These are phyloP conservation scores for Sedum album DNA, from an alignment of 164 flowering plant species.

Conservation along the genomic window DNA sequence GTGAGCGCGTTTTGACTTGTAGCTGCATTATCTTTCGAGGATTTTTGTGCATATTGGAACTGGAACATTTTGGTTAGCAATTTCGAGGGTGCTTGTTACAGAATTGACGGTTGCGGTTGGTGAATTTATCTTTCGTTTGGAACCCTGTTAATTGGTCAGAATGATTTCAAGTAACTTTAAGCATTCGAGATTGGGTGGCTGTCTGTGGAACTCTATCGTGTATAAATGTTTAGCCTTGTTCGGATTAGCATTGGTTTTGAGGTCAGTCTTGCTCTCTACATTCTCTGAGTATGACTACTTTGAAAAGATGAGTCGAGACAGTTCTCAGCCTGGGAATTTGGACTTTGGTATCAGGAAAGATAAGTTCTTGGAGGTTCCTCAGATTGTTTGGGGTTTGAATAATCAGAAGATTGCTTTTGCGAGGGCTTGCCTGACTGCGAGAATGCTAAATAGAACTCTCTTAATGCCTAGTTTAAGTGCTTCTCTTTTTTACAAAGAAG, in stretches of 20 bases:
- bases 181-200: constrained; percentile 23
- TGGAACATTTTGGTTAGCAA: too few relatives aligned
- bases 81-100: too few relatives aligned
- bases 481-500: constrained; percentile 86
- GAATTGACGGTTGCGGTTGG: background rate
- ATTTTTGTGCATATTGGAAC: too few relatives aligned
- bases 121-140: too few relatives aligned
- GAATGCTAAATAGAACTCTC: constrained; percentile 69
- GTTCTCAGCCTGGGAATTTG: constrained; percentile 11
- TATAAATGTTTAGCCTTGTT: constrained; percentile 48
- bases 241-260: constrained; percentile 27
- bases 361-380: constrained; percentile 87
- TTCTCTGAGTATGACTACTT: constrained; percentile 21
- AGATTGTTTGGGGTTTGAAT: constrained; percentile 94
- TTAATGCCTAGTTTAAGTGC: constrained; percentile 93
- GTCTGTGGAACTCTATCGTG: constrained; percentile 25
- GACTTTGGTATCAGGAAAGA: constrained; percentile 28
- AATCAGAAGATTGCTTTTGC: constrained; percentile 96
- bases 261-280: constrained; percentile 30
- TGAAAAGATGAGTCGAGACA: constrained; percentile 10
- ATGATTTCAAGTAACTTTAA: constrained; percentile 12
- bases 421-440: constrained; percentile 81
- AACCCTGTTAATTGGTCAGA: too few relatives aligned
- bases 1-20: too few relatives aligned
- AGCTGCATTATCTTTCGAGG: too few relatives aligned